phyloP scores from a whole-genome alignment of 2,329 filamentous ascomycete genomes.

The Trichoderma koningii region DNA sequence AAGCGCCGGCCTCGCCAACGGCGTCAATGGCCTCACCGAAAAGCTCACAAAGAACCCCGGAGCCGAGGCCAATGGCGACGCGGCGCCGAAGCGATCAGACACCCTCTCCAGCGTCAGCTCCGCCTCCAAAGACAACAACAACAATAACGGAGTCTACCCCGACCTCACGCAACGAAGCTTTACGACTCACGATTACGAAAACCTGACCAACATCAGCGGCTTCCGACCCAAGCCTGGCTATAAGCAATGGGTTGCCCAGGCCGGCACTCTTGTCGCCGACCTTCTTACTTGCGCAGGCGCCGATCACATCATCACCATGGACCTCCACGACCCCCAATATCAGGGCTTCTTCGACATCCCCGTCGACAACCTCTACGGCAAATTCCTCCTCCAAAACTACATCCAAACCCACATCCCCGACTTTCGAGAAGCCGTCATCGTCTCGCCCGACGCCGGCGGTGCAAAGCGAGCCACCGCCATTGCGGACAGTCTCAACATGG shows the following conservation, averaged over 20 bases:
- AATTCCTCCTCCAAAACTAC: conserved; percentile 69
- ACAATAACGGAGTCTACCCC: conserved; percentile 41
- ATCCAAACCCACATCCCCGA: conserved; percentile 81
- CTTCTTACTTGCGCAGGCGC: conserved; percentile 93
- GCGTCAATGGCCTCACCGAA: conserved; percentile 69
- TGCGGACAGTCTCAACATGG: conserved; percentile 88
- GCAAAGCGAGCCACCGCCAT: conserved; percentile 96
- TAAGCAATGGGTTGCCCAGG: conserved; percentile 98
- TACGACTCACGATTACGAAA: conserved; percentile 67
- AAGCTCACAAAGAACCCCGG: conserved; percentile 68
- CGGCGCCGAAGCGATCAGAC: conserved; percentile 42
- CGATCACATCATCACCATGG: conserved; percentile 97
- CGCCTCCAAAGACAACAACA: conserved; percentile 29
- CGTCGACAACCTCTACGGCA: conserved; percentile 94
- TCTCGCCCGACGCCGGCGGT: conserved; percentile 93
- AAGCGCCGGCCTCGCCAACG: conserved; percentile 64
- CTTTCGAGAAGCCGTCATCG: conserved; percentile 84
- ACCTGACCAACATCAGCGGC: conserved; percentile 56
- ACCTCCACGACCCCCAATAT: conserved; percentile 93
- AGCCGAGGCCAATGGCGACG: conserved; percentile 41
- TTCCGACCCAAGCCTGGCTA: conserved; percentile 87
- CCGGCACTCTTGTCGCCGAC: conserved; percentile 91
- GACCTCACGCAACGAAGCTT: conserved; percentile 52
- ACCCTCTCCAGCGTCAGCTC: conserved; percentile 41
- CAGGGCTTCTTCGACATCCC: conserved; percentile 99